Base-by-base conservation (phyloP, 495 filamentous ascomycete genomes). In the Penicillium bialowiezense region DNA sequence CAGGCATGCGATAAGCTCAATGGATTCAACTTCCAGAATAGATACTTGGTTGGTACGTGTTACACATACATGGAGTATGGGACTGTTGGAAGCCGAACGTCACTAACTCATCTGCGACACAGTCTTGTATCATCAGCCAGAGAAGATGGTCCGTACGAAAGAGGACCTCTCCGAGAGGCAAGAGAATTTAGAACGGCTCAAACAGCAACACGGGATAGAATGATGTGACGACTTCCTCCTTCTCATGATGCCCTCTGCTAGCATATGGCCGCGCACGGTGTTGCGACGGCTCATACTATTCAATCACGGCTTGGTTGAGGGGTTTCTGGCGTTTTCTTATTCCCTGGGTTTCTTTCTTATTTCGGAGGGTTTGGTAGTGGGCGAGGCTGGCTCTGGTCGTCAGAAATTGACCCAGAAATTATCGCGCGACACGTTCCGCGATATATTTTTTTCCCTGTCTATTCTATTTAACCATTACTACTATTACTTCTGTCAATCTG, bases 1-100 rank as follows among this genome's bases (percentile, higher is more conserved):
- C 83, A 87, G 71, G 95, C 93, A 60, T 96, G 95, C 77, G 93
- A 98, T 79, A 97, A 97, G 78, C 78, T 98, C 63, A 97, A 98
- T 75, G 93, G 93, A 63, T 98, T 95, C 83, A 98, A 98, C 75
- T 98, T 98, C 71, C 95, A 97, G 75, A 95, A 92, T 78, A 90
- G 93, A 66, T 98, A 98, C 74, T 90, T 98, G 60, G 95, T 98
- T 64, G 91, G 91, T 96, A 85, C 37, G 90, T 81, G 42, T 47
- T 34, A 18, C 41, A n/a, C n/a, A n/a, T 9, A 35, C 12, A 34
- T 28, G 15, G 41, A 35, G 35, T 31, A 32, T 43, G 21, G 10
- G 23, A 38, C 18, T 13, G 5, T 10, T 15, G 4, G 14, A n/a
- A n/a, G 32, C 18, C 18, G 13, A 14, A 42, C 19, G 28, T 45